These are phyloP conservation scores for Phytophthora capsici DNA, from an alignment of 352 stramenopile species.

Conservation along the genomic window DNA sequence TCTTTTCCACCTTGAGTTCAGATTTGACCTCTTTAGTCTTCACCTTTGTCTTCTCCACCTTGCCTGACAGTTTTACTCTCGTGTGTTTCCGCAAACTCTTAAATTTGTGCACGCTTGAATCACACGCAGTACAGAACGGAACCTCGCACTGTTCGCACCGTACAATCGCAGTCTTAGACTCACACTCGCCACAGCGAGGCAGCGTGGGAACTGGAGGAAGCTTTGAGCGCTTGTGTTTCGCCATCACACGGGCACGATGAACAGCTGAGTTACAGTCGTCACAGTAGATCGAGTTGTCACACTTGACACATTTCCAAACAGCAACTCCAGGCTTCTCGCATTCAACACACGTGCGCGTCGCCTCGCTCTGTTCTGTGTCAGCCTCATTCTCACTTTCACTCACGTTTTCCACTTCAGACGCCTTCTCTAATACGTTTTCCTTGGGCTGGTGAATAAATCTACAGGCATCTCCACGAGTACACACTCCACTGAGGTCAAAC, in stretches of 20 bases:
- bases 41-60: constrained; percentile 11
- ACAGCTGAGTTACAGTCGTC: constrained; percentile 62
- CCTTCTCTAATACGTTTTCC: not conserved
- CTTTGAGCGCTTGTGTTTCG: constrained; percentile 52
- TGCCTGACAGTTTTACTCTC: constrained; percentile 27
- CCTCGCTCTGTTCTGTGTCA: constrained; percentile 20
- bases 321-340: constrained; percentile 59
- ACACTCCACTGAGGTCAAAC: constrained; percentile 60
- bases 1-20: constrained; percentile 18
- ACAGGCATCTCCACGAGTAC: constrained; percentile 59
- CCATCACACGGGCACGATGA: constrained; percentile 71
- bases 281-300: constrained; percentile 71
- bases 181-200: constrained; percentile 61
- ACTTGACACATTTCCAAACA: constrained; percentile 59
- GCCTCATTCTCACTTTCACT: constrained; percentile 3
- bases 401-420: not conserved
- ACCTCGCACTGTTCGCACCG: constrained; percentile 67
- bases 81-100: constrained; percentile 69
- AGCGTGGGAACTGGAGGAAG: constrained; percentile 39
- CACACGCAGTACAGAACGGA: constrained; percentile 58
- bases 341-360: constrained; percentile 61
- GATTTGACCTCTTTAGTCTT: constrained; percentile 23
- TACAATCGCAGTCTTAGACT: constrained; percentile 43
- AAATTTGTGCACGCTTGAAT: constrained; percentile 73
- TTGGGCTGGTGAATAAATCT: constrained; percentile 46